Conservation (phyloP, 176 grass and related monocot species). For the Eremochloa ophiuroides region DNA sequence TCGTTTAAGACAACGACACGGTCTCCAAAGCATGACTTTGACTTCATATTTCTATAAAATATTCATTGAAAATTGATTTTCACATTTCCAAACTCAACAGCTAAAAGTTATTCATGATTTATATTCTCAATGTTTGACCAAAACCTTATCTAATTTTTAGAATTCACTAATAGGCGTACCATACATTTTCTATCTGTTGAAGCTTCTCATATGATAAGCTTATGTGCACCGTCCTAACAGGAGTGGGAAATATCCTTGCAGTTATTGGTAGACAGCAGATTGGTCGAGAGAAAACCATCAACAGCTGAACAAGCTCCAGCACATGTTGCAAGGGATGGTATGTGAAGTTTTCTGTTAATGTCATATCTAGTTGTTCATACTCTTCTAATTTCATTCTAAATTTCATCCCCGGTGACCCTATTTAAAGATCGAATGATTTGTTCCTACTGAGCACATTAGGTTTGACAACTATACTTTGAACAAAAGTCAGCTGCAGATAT, state of each 20-base stretch:
- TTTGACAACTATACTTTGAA: not conserved
- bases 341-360: conserved; percentile 9
- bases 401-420: not conserved
- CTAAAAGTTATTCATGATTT: too few species aligned
- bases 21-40: too few species aligned
- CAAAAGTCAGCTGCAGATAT: not conserved
- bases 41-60: too few species aligned
- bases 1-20: too few species aligned
- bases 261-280: conserved; percentile 76
- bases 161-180: not conserved
- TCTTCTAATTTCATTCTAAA: too few species aligned
- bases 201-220: not conserved
- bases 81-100: too few species aligned
- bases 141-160: conserved; percentile 6
- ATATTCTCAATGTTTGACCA: too few species aligned
- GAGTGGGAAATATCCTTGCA: conserved; percentile 31
- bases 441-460: not conserved
- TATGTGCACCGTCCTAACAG: not conserved
- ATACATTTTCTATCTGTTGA: conserved; percentile 8
- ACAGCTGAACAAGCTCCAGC: conserved; percentile 35
- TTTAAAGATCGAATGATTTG: not conserved
- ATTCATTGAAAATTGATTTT: too few species aligned
- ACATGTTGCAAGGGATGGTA: conserved; percentile 61
- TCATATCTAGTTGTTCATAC: not conserved
- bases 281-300: conserved; percentile 50